These are phyloP conservation scores for Coleophoma crateriformis DNA, from an alignment of 2,329 filamentous ascomycete species.

Conservation along the genomic window DNA sequence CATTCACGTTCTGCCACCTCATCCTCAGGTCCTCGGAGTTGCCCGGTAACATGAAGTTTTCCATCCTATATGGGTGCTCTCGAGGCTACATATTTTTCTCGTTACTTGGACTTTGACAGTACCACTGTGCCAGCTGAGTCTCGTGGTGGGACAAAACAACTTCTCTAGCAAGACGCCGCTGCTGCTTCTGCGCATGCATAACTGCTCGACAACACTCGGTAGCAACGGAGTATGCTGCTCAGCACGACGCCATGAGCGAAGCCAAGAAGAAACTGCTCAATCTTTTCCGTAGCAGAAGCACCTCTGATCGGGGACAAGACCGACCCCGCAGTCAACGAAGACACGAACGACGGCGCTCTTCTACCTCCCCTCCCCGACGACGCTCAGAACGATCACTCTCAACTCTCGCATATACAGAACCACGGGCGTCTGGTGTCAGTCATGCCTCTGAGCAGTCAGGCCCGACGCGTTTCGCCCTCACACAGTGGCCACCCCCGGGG, in stretches of 20 bases:
- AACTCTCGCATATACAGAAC: conserved; percentile 2
- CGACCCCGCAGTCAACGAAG: conserved; percentile 7
- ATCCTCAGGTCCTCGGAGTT: too few species aligned
- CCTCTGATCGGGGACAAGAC: conserved; percentile 29
- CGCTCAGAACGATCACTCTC: conserved; percentile 28
- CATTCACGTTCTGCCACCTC: too few species aligned
- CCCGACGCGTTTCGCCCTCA: conserved; percentile 30
- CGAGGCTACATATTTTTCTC: too few species aligned
- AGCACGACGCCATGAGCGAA: conserved; percentile 17
- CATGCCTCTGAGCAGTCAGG: conserved; percentile 1
- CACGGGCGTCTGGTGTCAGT: conserved; percentile 2
- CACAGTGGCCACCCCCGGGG: conserved; percentile 52
- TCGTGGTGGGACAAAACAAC: not conserved
- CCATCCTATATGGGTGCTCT: too few species aligned
- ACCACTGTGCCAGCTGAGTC: not conserved
- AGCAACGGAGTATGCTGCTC: not conserved
- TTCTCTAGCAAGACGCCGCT: not conserved
- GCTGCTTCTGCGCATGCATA: not conserved
- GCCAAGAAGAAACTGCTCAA: conserved; percentile 23
- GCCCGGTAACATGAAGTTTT: too few species aligned
- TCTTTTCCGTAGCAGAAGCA: conserved; percentile 43
- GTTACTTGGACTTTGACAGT: not conserved
- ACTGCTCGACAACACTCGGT: too few species aligned
- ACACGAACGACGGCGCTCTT: conserved; percentile 30
- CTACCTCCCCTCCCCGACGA: conserved; percentile 34